Base-by-base conservation (phyloP, 2,329 filamentous ascomycete genomes). In the Cercospora beticola region DNA sequence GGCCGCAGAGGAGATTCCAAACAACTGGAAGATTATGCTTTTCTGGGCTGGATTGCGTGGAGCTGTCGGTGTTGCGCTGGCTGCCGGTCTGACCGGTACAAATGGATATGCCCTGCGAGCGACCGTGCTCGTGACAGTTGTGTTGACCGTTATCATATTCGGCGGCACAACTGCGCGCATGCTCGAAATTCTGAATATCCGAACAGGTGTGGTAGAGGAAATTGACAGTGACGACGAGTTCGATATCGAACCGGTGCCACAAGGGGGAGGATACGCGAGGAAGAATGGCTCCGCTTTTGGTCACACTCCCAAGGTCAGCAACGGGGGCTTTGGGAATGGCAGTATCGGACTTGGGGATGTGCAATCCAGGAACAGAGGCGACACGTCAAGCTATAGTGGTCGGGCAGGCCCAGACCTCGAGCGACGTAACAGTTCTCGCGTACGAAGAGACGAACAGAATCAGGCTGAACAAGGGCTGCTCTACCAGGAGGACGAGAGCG, bases 21-120 rank as follows among this genome's bases (percentile, higher is more conserved):
- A 93, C 78, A 93, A 92, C 74, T 97, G 98, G 81, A 95, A 98
- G 81, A 93, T 92, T n/a, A 98, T 99, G 95, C 88, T 99, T n/a
- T 99, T 97, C 82, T 99, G 95, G 95, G 95, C 95, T 16, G 95
- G 95, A 28, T 86, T 99, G 31, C 92, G 95, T 71, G 95, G 95
- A 75, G 95, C 95, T 58, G 95, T 99, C 74, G 95, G 95, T 67
- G 95, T 99, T 40, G 95, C 95, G 1, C 85, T 99, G 58, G 95
- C 95, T 33, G 94, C 94, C 23, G 91, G 96, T 28, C 86, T 99
- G 58, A 90, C 88, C 0, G 95, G 94, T 57, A 74, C 73, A 3
- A 88, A 89, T 64, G 89, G 89, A 0, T 90, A 90, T 67, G 92
- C 93, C 0, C 85, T 99, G 40, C 91, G 93, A 74, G 95, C 95